These are phyloP conservation scores for Sphaerulina vaccinii DNA, from an alignment of 2,329 filamentous ascomycete genomes.

Conservation along the genomic window DNA sequence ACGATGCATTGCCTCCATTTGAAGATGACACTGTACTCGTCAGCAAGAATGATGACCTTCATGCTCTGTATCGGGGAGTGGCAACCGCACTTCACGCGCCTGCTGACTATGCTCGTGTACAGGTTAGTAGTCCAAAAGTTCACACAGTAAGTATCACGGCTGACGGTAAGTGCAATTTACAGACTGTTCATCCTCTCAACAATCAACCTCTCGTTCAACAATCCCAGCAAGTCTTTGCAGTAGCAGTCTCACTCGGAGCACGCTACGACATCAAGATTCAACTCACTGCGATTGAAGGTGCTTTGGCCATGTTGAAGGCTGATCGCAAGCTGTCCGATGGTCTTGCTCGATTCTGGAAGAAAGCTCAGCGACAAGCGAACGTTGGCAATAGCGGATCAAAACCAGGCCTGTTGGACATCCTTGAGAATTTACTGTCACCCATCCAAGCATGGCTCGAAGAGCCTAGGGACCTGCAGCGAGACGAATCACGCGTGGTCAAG, in stretches of 20 bases:
- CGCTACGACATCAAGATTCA: slow-evolving; percentile 25
- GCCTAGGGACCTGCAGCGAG: background rate
- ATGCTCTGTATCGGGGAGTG: slow-evolving; percentile 37
- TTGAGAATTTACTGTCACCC: slow-evolving; percentile 9
- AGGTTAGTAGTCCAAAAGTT: slow-evolving; percentile 35
- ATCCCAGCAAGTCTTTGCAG: slow-evolving; percentile 20
- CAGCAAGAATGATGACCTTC: slow-evolving; percentile 10
- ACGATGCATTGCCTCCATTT: background rate
- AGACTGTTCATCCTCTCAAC: slow-evolving; percentile 48
- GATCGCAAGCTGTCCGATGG: slow-evolving; percentile 23
- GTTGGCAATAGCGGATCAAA: slow-evolving; percentile 3
- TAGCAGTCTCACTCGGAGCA: slow-evolving; percentile 26
- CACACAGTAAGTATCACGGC: slow-evolving; percentile 35
- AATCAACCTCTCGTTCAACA: slow-evolving; percentile 44
- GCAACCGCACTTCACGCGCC: slow-evolving; percentile 34
- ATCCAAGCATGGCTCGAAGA: slow-evolving; percentile 7
- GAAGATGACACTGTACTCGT: background rate
- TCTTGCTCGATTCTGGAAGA: slow-evolving; percentile 22
- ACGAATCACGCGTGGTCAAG: background rate
- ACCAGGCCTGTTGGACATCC: slow-evolving; percentile 9
- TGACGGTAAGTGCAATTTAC: slow-evolving; percentile 38
- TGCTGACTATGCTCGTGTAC: slow-evolving; percentile 42
- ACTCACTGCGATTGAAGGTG: slow-evolving; percentile 15
- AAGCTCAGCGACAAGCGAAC: slow-evolving; percentile 4
- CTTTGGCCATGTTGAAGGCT: slow-evolving; percentile 12